Conservation (phyloP, 306 rosid species). For the Leucaena leucocephala region DNA sequence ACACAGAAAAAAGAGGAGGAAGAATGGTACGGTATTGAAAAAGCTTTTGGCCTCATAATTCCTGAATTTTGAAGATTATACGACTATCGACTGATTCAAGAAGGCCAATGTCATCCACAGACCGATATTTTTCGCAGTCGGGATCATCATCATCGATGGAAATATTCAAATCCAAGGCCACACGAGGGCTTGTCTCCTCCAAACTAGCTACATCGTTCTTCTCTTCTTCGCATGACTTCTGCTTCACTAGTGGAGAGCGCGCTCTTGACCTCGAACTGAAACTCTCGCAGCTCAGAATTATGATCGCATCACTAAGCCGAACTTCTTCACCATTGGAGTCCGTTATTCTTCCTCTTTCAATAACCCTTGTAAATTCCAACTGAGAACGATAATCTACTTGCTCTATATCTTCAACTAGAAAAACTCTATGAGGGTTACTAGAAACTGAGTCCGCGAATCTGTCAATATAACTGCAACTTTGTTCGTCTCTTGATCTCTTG, state of each 20-base stretch:
- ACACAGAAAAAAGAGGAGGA: not conserved
- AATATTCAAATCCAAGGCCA: conserved; percentile 86
- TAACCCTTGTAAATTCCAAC: conserved; percentile 79
- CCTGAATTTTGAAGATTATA: conserved; percentile 75
- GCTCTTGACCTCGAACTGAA: conserved; percentile 85
- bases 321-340: conserved; percentile 70
- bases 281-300: conserved; percentile 80
- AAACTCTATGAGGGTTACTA: conserved; percentile 76
- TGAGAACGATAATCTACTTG: conserved; percentile 82
- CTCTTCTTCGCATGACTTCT: conserved; percentile 38
- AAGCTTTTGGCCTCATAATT: conserved; percentile 40
- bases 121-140: conserved; percentile 41
- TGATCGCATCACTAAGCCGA: conserved; percentile 68
- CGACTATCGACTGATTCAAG: conserved; percentile 83
- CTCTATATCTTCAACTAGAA: conserved; percentile 82
- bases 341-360: conserved; percentile 69
- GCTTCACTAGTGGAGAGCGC: conserved; percentile 70
- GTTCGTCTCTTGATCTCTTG: conserved; percentile 81
- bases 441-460: conserved; percentile 68
- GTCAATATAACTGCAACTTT: conserved; percentile 70
- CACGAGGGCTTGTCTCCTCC: conserved; percentile 58
- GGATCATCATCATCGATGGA: conserved; percentile 60
- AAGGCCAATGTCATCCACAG: conserved; percentile 76
- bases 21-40: conserved; percentile 2
- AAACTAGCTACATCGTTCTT: conserved; percentile 15